These are phyloP conservation scores for Aureobasidium uvarum DNA, from an alignment of 2,329 filamentous ascomycete species.

Conservation along the genomic window DNA sequence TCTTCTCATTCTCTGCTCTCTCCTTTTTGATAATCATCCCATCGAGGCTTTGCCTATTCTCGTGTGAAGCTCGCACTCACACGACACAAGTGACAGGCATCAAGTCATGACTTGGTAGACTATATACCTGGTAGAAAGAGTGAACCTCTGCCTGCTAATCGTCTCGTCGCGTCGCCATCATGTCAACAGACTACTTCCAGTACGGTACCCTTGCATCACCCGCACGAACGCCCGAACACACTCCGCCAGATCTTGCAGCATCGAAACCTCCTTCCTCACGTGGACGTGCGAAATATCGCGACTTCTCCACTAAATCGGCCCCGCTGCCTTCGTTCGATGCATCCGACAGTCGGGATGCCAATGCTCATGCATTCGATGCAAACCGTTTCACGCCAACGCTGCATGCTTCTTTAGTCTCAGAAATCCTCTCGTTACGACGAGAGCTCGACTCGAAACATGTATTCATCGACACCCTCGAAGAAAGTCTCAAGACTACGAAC, in stretches of 20 bases:
- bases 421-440: slow-evolving; percentile 81
- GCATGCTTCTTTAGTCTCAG: slow-evolving; percentile 90
- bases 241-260: slow-evolving; percentile 49
- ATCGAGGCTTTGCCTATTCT: not conserved
- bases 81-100: not conserved
- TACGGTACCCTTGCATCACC: slow-evolving; percentile 66
- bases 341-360: slow-evolving; percentile 55
- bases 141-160: not conserved
- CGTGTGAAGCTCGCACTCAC: not conserved
- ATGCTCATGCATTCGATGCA: slow-evolving; percentile 75
- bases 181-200: slow-evolving; percentile 50
- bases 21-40: not conserved
- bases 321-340: slow-evolving; percentile 49
- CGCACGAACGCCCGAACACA: slow-evolving; percentile 68
- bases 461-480: slow-evolving; percentile 81
- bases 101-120: slow-evolving; percentile 10
- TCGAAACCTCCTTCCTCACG: slow-evolving; percentile 65
- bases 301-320: slow-evolving; percentile 66
- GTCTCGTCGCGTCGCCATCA: slow-evolving; percentile 29
- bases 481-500: slow-evolving; percentile 65
- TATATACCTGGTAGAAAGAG: not conserved
- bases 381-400: slow-evolving; percentile 91
- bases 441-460: slow-evolving; percentile 89
- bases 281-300: slow-evolving; percentile 51
- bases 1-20: not conserved